Evolutionary conservation across 1,284 basidiomycete genomes (phyloP).

Genomic region (Athelia psychrophila): DNA sequence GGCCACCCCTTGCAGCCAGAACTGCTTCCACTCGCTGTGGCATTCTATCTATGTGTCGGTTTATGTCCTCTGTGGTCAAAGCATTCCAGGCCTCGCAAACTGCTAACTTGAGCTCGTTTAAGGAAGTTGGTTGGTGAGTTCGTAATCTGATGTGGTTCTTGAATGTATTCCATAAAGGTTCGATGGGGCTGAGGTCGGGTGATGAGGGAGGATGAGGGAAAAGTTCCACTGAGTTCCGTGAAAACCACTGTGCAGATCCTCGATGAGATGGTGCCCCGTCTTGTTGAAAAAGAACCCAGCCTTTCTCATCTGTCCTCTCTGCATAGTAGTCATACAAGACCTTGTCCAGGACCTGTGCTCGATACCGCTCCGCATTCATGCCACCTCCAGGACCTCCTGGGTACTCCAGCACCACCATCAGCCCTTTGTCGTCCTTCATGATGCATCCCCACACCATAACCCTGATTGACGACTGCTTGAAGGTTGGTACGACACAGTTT

Average conservation of each 20-base stretch:
- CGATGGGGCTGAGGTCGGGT: constrained; percentile 20
- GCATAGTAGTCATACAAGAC: constrained; percentile 3
- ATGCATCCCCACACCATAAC: constrained; percentile 17
- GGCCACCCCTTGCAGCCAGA: constrained; percentile 14
- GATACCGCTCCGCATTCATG: constrained; percentile 7
- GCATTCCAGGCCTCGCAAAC: constrained; percentile 16
- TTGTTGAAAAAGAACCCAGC: constrained; percentile 13
- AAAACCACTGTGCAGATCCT: constrained; percentile 11
- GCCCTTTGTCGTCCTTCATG: constrained; percentile 10
- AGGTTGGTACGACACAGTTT: constrained; percentile 11
- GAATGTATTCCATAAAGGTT: constrained; percentile 20
- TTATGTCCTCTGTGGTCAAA: constrained; percentile 15
- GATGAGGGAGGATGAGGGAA: constrained; percentile 9
- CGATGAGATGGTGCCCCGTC: constrained; percentile 14
- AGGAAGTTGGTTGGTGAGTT: constrained; percentile 10
- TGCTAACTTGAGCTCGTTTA: constrained; percentile 15
- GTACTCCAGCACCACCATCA: constrained; percentile 16
- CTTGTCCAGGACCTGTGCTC: constrained; percentile 10
- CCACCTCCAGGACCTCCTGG: constrained; percentile 12
- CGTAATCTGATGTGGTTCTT: constrained; percentile 13
- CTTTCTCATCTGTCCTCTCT: background rate
- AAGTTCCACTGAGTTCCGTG: background rate
- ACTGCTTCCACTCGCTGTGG: constrained; percentile 18
- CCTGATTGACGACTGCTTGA: constrained; percentile 11
- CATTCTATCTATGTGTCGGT: constrained; percentile 20